Evolutionary conservation across 176 grass and related monocot species (phyloP).

Genomic region (Pharus latifolius): DNA sequence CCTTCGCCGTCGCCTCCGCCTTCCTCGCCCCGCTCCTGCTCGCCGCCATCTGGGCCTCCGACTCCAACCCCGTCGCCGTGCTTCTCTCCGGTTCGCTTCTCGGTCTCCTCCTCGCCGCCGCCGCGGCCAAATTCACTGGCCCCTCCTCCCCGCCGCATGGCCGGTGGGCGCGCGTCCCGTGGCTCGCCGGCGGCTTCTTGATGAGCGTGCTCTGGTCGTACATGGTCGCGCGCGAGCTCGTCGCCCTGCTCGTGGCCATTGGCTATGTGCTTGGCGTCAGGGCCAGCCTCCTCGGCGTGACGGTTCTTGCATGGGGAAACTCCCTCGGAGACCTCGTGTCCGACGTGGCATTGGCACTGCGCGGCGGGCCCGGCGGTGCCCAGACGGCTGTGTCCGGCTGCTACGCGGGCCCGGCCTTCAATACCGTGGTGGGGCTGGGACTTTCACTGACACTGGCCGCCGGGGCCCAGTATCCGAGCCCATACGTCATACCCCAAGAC

Average conservation of each 20-base stretch:
- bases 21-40: slow-evolving; percentile 37
- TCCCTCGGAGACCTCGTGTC: slow-evolving; percentile 68
- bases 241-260: slow-evolving; percentile 38
- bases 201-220: slow-evolving; percentile 83
- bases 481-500: slow-evolving; percentile 29
- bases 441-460: slow-evolving; percentile 47
- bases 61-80: background rate
- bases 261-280: slow-evolving; percentile 39
- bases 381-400: slow-evolving; percentile 60
- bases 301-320: slow-evolving; percentile 83
- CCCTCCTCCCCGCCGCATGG: background rate
- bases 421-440: slow-evolving; percentile 57
- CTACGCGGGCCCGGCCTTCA: slow-evolving; percentile 69
- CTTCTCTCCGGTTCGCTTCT: background rate
- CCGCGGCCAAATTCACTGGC: background rate
- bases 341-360: slow-evolving; percentile 47
- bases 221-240: slow-evolving; percentile 51
- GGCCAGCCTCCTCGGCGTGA: slow-evolving; percentile 40
- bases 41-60: background rate
- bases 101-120: background rate
- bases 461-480: slow-evolving; percentile 13
- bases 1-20: background rate
- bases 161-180: background rate
- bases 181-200: slow-evolving; percentile 57
- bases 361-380: slow-evolving; percentile 14